Percentiles rank a stretch among this genome's conserved stretches.
These are phyloP conservation scores for Aspergillus hortae DNA, from an alignment of 2,329 filamentous ascomycete species.

Conservation along the genomic window DNA sequence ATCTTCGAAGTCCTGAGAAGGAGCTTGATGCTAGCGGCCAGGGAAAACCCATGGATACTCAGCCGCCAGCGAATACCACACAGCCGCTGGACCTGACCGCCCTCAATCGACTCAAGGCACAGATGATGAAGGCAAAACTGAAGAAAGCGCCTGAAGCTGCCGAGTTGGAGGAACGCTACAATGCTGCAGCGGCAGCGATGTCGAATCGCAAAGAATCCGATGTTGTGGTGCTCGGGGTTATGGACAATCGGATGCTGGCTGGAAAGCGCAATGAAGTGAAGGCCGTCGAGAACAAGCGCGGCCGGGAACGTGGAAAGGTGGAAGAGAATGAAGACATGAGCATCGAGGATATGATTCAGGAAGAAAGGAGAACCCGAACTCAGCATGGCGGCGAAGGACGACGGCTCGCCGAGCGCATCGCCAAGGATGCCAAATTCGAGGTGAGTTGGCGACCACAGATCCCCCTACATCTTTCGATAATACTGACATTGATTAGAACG, in stretches of 20 bases:
- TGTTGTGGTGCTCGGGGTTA: slow-evolving; percentile 76
- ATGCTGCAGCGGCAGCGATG: slow-evolving; percentile 65
- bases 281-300: slow-evolving; percentile 72
- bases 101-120: slow-evolving; percentile 84
- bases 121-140: slow-evolving; percentile 94
- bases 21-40: slow-evolving; percentile 46
- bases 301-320: slow-evolving; percentile 77
- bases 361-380: slow-evolving; percentile 81
- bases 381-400: slow-evolving; percentile 75
- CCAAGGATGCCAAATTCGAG: slow-evolving; percentile 86
- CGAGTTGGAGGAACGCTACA: slow-evolving; percentile 79
- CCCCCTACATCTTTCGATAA: slow-evolving; percentile 1
- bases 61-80: slow-evolving; percentile 46
- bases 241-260: slow-evolving; percentile 86
- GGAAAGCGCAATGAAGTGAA: slow-evolving; percentile 73
- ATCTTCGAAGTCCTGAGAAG: slow-evolving; percentile 31
- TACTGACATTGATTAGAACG: slow-evolving; percentile 49
- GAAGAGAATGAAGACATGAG: slow-evolving; percentile 93
- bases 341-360: slow-evolving; percentile 94
- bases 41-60: slow-evolving; percentile 57
- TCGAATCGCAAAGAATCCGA: slow-evolving; percentile 57
- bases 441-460: slow-evolving; percentile 33
- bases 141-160: slow-evolving; percentile 71
- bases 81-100: slow-evolving; percentile 68
- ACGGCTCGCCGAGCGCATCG: slow-evolving; percentile 85